Evolutionary conservation across 176 grass and related monocot species (phyloP).

Genomic region (Paspalum notatum): DNA sequence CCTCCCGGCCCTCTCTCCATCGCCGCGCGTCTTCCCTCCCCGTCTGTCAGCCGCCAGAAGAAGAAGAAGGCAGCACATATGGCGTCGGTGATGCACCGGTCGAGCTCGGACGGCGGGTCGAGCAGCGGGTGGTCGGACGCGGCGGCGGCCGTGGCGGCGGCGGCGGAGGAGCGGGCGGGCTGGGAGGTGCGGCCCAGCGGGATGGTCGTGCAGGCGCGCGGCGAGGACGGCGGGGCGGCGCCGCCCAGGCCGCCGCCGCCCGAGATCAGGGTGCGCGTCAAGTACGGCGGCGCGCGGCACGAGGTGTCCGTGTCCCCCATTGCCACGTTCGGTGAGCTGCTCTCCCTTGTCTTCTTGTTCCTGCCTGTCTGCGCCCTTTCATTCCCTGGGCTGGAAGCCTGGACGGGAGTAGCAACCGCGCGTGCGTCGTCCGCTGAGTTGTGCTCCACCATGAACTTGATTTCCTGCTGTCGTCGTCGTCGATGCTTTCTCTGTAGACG

Average conservation of each 20-base stretch:
- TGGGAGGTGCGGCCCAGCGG: conserved; percentile 89
- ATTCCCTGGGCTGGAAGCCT: too few species aligned
- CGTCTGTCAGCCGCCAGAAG: not conserved
- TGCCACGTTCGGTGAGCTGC: conserved; percentile 81
- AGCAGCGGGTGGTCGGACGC: conserved; percentile 87
- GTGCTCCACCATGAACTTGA: not conserved
- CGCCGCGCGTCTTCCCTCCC: not conserved
- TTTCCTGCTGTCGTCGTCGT: not conserved
- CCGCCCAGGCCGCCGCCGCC: conserved; percentile 51
- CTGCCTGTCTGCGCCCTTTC: too few species aligned
- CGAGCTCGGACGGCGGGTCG: conserved; percentile 85
- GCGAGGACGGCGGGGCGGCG: conserved; percentile 1
- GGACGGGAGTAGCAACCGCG: not conserved
- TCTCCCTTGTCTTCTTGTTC: not conserved
- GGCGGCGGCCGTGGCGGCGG: conserved; percentile 45
- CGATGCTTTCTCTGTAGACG: not conserved
- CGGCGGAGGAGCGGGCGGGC: conserved; percentile 43
- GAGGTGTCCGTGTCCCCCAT: conserved; percentile 83
- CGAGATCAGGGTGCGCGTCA: conserved; percentile 70
- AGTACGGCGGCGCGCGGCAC: conserved; percentile 53
- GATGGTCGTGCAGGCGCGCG: conserved; percentile 80
- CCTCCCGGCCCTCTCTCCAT: too few species aligned
- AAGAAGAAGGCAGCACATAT: not conserved
- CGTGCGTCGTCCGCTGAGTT: conserved; percentile 21
- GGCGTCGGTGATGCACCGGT: conserved; percentile 68